These are phyloP conservation scores for Hortiboletus campestris DNA, from an alignment of 768 basidiomycete species.

Conservation along the genomic window DNA sequence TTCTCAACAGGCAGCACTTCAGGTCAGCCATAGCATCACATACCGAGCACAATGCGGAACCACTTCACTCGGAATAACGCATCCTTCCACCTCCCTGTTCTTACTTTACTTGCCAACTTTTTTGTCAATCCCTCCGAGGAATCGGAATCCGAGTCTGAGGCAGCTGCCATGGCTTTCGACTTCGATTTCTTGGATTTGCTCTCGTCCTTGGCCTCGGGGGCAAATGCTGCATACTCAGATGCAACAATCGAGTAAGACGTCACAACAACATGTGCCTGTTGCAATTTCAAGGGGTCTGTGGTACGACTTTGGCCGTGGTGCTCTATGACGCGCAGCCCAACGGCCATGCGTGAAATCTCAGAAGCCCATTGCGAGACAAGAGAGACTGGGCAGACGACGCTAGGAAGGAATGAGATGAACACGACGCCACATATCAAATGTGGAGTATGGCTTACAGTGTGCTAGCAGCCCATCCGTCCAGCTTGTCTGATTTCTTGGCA, in stretches of 20 bases:
- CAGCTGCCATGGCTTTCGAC: conserved; percentile 28
- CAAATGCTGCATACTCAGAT: conserved; percentile 67
- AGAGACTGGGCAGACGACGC: conserved; percentile 85
- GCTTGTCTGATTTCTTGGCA: conserved; percentile 64
- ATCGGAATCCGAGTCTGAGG: conserved; percentile 32
- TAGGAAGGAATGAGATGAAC: conserved; percentile 28
- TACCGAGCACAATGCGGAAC: conserved; percentile 85
- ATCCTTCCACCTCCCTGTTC: conserved; percentile 47
- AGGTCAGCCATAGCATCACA: conserved; percentile 3
- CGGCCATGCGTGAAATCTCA: conserved; percentile 75
- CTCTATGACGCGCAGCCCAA: conserved; percentile 64
- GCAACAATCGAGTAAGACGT: conserved; percentile 86
- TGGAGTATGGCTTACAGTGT: conserved; percentile 52
- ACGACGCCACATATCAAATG: neutral
- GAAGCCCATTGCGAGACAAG: conserved; percentile 90
- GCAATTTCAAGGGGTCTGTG: conserved; percentile 55
- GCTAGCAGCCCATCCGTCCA: conserved; percentile 66
- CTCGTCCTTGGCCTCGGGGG: conserved; percentile 53
- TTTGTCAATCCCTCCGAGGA: conserved; percentile 42
- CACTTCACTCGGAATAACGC: conserved; percentile 79
- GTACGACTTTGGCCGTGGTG: conserved; percentile 82
- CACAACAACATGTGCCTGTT: conserved; percentile 67
- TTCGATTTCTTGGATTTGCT: conserved; percentile 45
- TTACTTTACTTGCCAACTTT: conserved; percentile 40
- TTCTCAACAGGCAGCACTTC: neutral